Base-by-base conservation (phyloP, 2,329 filamentous ascomycete species). In the Byssochlamys sp. region DNA sequence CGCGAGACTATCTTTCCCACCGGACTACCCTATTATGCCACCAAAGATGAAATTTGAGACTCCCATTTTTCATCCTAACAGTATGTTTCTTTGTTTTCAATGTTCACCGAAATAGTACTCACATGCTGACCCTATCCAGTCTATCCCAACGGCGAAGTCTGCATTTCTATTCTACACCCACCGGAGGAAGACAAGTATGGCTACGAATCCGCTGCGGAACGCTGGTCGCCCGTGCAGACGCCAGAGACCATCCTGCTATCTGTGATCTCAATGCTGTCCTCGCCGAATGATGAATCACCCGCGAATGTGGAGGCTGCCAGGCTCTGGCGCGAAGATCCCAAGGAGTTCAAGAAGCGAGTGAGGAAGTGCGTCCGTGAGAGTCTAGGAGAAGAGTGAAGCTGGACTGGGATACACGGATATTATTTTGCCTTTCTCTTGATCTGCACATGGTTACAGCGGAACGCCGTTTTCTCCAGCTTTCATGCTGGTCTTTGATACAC, bases 81-180 rank as follows among this genome's bases (percentile, higher is more conserved):
- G 83, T 85, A 76, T 58, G 78, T 73, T 35, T 53, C 19, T 35
- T 19, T 11, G 10, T 52, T 9, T 48, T 45, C 57, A 7, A 52
- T 49, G 3, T 14, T 26, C 7, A 9, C 7, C 29, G 11, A n/a
- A 45, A n/a, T 31, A 29, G 26, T 50, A 55, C 59, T 59, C 50
- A 55, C 59, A 45, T 57, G 19, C 10, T 9, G 7, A 10, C 19
- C 53, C 28, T 27, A 7, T 26, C 7, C 63, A 84, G 84, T 99
- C 71, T 97, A 96, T 77, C 78, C 84, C 6, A 85, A 84, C 69
- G 94, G 94, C 67, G 84, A 87, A 63, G 89, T 99, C 58, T 99
- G 94, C 80, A 97, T 99, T 73, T 95, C 89, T 50, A 99, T 99
- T 76, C 81, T 99, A 49, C 94, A 99, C 73, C 89, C 92, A 11